These are phyloP conservation scores for Ganoderma boninense DNA, from an alignment of 1,284 basidiomycete genomes.

Conservation along the genomic window DNA sequence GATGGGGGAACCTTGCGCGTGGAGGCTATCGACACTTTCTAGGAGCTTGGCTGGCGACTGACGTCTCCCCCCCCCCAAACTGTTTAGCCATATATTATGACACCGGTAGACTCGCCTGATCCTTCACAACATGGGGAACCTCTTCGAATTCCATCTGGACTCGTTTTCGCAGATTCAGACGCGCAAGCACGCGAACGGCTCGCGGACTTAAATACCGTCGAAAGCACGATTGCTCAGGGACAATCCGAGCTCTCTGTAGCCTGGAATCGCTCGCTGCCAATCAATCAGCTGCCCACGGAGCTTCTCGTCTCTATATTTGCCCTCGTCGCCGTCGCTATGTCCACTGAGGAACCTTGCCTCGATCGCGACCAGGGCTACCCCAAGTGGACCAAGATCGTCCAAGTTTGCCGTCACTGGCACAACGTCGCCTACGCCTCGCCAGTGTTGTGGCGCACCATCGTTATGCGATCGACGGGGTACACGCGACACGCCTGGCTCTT, in stretches of 20 bases:
- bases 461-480: background rate
- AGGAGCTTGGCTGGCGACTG: too few relatives aligned
- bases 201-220: background rate
- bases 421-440: background rate
- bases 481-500: background rate
- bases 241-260: background rate
- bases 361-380: background rate
- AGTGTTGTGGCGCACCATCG: background rate
- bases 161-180: background rate
- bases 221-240: background rate
- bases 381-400: background rate
- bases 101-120: background rate
- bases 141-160: background rate
- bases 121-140: background rate
- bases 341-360: too few relatives aligned
- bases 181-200: background rate
- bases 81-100: background rate
- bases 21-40: background rate
- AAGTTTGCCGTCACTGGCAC: background rate
- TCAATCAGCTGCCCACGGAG: background rate
- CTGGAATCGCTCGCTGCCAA: background rate
- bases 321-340: background rate
- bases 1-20: background rate
- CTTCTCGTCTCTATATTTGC: conserved; percentile 4
- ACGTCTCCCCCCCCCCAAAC: background rate